Evolutionary conservation across 352 stramenopile species (phyloP).

Genomic region (Elongisporangium anandrum): DNA sequence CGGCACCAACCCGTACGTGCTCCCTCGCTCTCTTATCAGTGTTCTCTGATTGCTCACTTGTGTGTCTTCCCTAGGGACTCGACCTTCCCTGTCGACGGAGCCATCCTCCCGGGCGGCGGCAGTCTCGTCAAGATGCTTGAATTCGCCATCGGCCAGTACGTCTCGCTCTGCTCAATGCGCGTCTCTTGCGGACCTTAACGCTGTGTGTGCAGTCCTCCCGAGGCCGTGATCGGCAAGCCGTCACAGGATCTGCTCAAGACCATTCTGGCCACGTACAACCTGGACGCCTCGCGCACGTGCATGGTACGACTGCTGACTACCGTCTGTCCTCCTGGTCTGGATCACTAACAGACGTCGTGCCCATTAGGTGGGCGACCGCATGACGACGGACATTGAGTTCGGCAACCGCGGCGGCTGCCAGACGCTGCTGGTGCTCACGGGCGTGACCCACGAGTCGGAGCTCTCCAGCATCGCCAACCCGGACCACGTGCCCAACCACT

Average conservation of each 20-base stretch:
- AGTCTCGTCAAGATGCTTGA: slow-evolving; percentile 70
- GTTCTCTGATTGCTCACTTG: slow-evolving; percentile 1
- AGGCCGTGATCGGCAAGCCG: slow-evolving; percentile 77
- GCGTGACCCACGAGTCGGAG: slow-evolving; percentile 60
- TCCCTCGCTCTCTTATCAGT: too few species aligned
- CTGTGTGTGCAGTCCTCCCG: slow-evolving; percentile 35
- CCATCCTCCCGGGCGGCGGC: slow-evolving; percentile 69
- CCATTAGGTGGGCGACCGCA: slow-evolving; percentile 66
- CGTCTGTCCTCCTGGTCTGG: not conserved
- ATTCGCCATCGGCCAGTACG: slow-evolving; percentile 58
- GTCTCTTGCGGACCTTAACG: slow-evolving; percentile 2
- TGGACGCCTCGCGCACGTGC: slow-evolving; percentile 70
- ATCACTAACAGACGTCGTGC: not conserved
- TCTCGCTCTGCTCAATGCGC: not conserved
- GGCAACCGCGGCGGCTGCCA: slow-evolving; percentile 60
- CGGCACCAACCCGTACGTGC: slow-evolving; percentile 71
- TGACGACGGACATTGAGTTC: slow-evolving; percentile 85
- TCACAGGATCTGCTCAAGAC: slow-evolving; percentile 81
- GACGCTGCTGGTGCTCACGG: slow-evolving; percentile 74
- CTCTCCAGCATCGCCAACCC: slow-evolving; percentile 43
- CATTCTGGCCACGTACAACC: slow-evolving; percentile 64
- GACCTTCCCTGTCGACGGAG: slow-evolving; percentile 70
- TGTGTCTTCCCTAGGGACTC: slow-evolving; percentile 35
- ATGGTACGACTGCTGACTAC: slow-evolving; percentile 39
- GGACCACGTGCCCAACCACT: slow-evolving; percentile 58